A percentile compares a stretch with the other conserved stretches of the same genome.
Evolutionary conservation across 2,329 filamentous ascomycete genomes (phyloP).

Genomic region (Eutypa lata): DNA sequence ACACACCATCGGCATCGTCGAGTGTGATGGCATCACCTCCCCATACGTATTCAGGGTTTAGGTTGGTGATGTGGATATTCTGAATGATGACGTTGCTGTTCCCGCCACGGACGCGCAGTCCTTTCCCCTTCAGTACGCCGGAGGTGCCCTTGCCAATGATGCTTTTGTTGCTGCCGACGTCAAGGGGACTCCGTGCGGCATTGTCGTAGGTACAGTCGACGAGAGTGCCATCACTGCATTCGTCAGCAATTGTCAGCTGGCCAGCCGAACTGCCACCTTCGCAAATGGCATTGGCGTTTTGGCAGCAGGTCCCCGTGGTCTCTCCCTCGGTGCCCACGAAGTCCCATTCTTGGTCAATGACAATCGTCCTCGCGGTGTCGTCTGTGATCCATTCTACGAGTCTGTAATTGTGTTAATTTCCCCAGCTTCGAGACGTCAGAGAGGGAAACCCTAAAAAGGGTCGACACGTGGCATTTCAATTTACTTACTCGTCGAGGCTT

Average conservation of each 20-base stretch:
- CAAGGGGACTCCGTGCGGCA: constrained; percentile 48
- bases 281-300: constrained; percentile 50
- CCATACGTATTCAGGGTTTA: constrained; percentile 59
- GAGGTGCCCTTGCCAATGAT: constrained; percentile 49
- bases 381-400: constrained; percentile 58
- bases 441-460: neutral
- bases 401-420: neutral
- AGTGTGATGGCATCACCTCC: constrained; percentile 57
- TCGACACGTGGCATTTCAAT: neutral
- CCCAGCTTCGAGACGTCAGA: neutral
- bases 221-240: constrained; percentile 49
- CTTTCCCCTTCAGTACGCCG: constrained; percentile 48
- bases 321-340: constrained; percentile 55
- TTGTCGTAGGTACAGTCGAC: constrained; percentile 47
- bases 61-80: constrained; percentile 52
- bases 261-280: constrained; percentile 36
- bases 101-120: constrained; percentile 27
- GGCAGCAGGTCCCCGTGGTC: constrained; percentile 50
- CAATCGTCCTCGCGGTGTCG: constrained; percentile 50
- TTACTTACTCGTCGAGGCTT: constrained; percentile 42
- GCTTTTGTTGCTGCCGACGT: constrained; percentile 55
- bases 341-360: constrained; percentile 54
- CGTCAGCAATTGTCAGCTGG: constrained; percentile 57
- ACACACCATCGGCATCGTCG: constrained; percentile 37
- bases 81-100: constrained; percentile 60